Evolutionary conservation across 164 flowering plant genomes (phyloP), one percentile per base, ranked within the genome.

Genomic region (Nymphaea colorata): DNA sequence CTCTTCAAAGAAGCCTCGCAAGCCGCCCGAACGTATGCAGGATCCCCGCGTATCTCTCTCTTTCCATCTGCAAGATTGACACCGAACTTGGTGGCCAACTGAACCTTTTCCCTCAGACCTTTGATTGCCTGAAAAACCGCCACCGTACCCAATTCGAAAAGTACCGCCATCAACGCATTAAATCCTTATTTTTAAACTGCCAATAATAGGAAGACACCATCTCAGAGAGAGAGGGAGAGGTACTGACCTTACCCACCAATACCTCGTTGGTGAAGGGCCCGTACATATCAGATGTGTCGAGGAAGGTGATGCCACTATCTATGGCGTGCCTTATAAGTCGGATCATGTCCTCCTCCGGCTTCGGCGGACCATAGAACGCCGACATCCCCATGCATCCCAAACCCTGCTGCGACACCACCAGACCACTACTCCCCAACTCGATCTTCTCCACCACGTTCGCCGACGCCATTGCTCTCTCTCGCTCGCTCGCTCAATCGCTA

Each of bases 321-420:
- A 78, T 67, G 64, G 80, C 83, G 45, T 78, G 76, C 67, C 68
- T 81, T 44, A 78, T 74, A 68, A 79, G 75, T 4, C 44, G 2
- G 67, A 78, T 76, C 81, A 80, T 80, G n/a, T 75, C 81, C 0
- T 53, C 8, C 43, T 78, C 79, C 2, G 79, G 77, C 64, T 78
- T 76, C 8, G 80, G 70, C 2, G 81, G 70, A 11, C 81, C 78
- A 62, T 75, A 76, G 68, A 68, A 67, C 14, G 77, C 69, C 15
- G 81, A 76, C 81, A 81, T 78, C 61, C 81, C 78, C 79, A 74
- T 75, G 63, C 79, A 79, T 17, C 79, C 79, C 16, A 76, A 67
- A 16, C 79, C 79, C 43, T 77, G 79, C 4, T 16, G 62, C 3
- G 79, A 77, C 17, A 76, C 79, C 59, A 67, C 74, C 41, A 76